Base-by-base conservation (phyloP, 441 rosid species). In the Pelargonium australe region DNA sequence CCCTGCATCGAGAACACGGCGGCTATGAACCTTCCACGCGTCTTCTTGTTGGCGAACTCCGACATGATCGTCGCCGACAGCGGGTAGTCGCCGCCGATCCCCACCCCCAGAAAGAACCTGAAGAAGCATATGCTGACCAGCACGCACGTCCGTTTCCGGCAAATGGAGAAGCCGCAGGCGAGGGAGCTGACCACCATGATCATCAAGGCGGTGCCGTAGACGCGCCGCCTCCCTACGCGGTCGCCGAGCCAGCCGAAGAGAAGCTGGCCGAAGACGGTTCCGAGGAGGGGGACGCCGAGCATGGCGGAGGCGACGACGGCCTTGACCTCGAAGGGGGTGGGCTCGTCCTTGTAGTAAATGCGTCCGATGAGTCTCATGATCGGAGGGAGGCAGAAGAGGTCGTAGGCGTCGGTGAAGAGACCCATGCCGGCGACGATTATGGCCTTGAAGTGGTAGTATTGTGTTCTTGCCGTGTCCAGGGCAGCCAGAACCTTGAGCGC, bases 381-480 rank as follows among this genome's bases (percentile, higher is more conserved):
- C 1, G 86, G 86, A 16, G 96, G 81, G 76, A 91, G 79, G 65
- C 96, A 91, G 69, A 91, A 89, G 74, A 91, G 85, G 64, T 88
- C 92, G 64, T 91, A 91, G 14, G 96, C 82, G 73, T 91, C 97
- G 62, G 85, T 84, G 86, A 89, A 92, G 12, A 92, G 81, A 0
- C 96, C 96, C 90, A 88, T 87, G 1, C 97, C 97, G 2, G 97
- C 95, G 16, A 92, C 73, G 51, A 92, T 70, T 60, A 89, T 89
- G 31, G 96, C 96, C 70, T 85, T 92, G 88, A 85, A 85, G 73
- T 89, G 97, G 68, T 89, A 89, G 71, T 71, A 82, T 61, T 86
- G 95, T 0, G 87, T 81, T 73, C 17, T 82, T 12, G 95, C 91
- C 0, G 75, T 62, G 63, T 92, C 97, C 4, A 92, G 86, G 5